Percentiles rank a stretch among this genome's conserved stretches.
These are phyloP conservation scores for Pholiota microspora DNA, from an alignment of 768 basidiomycete genomes.

Conservation along the genomic window DNA sequence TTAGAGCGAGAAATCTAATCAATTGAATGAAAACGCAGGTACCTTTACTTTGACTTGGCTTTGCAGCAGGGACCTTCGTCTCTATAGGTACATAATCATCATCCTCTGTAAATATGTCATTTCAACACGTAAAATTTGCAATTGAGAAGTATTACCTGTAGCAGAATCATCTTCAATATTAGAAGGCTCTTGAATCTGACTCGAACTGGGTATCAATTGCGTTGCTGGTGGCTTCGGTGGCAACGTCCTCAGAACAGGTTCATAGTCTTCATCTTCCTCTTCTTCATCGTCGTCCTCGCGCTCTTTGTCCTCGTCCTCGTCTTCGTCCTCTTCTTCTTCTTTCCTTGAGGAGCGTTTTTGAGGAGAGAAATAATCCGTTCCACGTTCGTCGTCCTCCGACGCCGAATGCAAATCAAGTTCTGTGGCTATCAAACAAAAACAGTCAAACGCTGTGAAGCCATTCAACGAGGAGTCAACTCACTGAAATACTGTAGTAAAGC, in stretches of 20 bases:
- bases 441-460: not conserved
- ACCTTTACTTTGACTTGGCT: not conserved
- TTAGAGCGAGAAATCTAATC: too few relatives aligned
- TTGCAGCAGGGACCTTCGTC: not conserved
- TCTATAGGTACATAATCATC: too few relatives aligned
- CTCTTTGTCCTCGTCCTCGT: conserved; percentile 20
- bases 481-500: conserved; percentile 50
- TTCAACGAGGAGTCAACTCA: conserved; percentile 16
- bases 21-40: not conserved
- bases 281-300: conserved; percentile 14
- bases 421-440: conserved; percentile 23
- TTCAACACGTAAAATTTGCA: too few relatives aligned
- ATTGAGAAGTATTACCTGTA: conserved; percentile 17
- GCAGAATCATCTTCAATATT: conserved; percentile 21
- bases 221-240: not conserved
- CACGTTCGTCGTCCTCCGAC: conserved; percentile 40
- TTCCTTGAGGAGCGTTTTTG: not conserved
- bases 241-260: conserved; percentile 8
- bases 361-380: not conserved
- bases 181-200: not conserved
- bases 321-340: conserved; percentile 14
- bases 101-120: too few relatives aligned
- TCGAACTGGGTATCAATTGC: not conserved
- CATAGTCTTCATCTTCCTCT: conserved; percentile 13
- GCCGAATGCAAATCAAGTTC: conserved; percentile 52